These are phyloP conservation scores for Aspergillus floridensis DNA, from an alignment of 2,329 filamentous ascomycete species.

Conservation along the genomic window DNA sequence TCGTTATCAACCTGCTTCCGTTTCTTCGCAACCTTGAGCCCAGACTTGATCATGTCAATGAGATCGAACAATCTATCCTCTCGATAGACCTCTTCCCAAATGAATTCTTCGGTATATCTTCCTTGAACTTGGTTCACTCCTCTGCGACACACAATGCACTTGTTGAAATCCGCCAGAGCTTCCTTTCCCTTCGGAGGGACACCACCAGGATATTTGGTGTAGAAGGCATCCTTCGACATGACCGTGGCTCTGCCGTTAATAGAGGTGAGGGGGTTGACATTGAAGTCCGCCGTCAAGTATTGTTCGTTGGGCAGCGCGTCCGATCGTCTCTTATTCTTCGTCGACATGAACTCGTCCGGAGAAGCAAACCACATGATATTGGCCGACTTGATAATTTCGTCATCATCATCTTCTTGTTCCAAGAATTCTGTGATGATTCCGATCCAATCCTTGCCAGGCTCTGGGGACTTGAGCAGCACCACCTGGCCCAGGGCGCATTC, in stretches of 20 bases:
- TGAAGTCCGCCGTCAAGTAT: constrained; percentile 84
- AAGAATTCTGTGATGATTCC: constrained; percentile 82
- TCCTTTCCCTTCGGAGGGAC: constrained; percentile 63
- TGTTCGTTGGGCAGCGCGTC: constrained; percentile 86
- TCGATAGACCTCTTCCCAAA: constrained; percentile 81
- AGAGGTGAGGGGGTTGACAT: constrained; percentile 79
- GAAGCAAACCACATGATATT: constrained; percentile 92
- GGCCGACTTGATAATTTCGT: constrained; percentile 61
- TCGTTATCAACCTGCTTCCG: constrained; percentile 41
- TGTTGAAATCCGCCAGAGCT: constrained; percentile 70
- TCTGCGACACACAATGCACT: constrained; percentile 83
- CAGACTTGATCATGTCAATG: constrained; percentile 62
- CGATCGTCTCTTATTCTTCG: constrained; percentile 73
- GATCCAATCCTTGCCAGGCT: constrained; percentile 84
- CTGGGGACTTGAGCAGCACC: constrained; percentile 83
- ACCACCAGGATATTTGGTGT: constrained; percentile 68
- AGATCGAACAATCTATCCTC: constrained; percentile 65
- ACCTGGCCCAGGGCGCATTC: constrained; percentile 78
- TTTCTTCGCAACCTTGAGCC: constrained; percentile 65
- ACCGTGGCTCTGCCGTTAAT: constrained; percentile 88
- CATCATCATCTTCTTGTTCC: constrained; percentile 67
- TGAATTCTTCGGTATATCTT: constrained; percentile 87
- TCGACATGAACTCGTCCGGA: constrained; percentile 82
- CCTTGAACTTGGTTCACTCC: constrained; percentile 87
- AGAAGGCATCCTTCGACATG: constrained; percentile 69